Percentiles rank a stretch among this genome's conserved stretches.
Conservation (phyloP, 768 basidiomycete species). For the Lenzites betulinus region DNA sequence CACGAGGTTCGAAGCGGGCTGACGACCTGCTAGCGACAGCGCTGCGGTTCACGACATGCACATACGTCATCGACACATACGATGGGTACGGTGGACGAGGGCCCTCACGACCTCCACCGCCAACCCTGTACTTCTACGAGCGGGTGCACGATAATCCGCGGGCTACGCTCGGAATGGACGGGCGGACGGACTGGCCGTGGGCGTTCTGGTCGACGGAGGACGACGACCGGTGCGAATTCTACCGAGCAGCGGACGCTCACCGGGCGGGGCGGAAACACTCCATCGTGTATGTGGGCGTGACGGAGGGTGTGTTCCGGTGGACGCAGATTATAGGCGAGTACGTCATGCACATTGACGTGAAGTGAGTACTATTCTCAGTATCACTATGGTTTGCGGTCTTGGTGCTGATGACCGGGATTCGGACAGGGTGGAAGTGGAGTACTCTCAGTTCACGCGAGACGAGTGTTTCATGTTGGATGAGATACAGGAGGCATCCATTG, state of each 20-base stretch:
- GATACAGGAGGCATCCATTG: neutral
- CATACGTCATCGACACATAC: neutral
- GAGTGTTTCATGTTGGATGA: slow-evolving; percentile 10
- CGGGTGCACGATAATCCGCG: slow-evolving; percentile 9
- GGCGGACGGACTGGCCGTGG: slow-evolving; percentile 16
- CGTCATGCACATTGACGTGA: slow-evolving; percentile 12
- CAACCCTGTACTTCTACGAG: slow-evolving; percentile 15
- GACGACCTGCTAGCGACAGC: neutral
- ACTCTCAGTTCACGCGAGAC: slow-evolving; percentile 6
- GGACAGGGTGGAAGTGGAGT: slow-evolving; percentile 11
- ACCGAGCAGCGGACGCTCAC: slow-evolving; percentile 3
- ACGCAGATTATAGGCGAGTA: slow-evolving; percentile 3
- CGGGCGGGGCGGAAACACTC: neutral
- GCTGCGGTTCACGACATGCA: slow-evolving; percentile 10
- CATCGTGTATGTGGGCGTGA: neutral
- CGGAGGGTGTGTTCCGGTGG: slow-evolving; percentile 3
- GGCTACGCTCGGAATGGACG: slow-evolving; percentile 3
- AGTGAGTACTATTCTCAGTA: neutral
- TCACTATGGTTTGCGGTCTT: no score
- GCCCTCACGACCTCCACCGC: neutral
- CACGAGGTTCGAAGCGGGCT: no score
- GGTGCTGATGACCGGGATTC: no score
- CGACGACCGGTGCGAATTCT: neutral
- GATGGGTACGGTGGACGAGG: neutral
- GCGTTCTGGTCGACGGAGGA: slow-evolving; percentile 12